Percentiles rank a stretch among this genome's conserved stretches.
phyloP scores from a whole-genome alignment of 1,284 basidiomycete species.

The Pseudozyma hubeiensis region DNA sequence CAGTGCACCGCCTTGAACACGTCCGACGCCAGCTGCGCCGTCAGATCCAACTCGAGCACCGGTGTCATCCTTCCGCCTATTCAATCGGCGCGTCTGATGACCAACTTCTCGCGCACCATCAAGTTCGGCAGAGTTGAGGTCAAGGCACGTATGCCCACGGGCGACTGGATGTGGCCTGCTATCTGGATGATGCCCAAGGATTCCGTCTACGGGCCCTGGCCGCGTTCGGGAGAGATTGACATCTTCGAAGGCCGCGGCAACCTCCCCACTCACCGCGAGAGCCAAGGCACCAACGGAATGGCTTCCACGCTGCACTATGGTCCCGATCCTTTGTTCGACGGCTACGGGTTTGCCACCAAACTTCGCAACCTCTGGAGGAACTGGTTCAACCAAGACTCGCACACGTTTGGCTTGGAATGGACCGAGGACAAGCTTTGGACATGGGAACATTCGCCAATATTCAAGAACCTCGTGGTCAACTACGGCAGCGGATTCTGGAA shows the following conservation, averaged over 20 bases:
- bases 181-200: constrained; percentile 85
- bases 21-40: constrained; percentile 71
- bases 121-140: constrained; percentile 86
- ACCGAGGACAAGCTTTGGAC: constrained; percentile 77
- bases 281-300: constrained; percentile 74
- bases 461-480: constrained; percentile 75
- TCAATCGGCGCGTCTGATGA: constrained; percentile 81
- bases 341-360: constrained; percentile 80
- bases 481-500: constrained; percentile 76
- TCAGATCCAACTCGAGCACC: constrained; percentile 69
- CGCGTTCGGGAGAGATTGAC: constrained; percentile 80
- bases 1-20: constrained; percentile 76
- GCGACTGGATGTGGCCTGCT: constrained; percentile 81
- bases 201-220: constrained; percentile 81
- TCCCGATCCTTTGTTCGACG: constrained; percentile 72
- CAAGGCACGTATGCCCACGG: constrained; percentile 78
- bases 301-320: constrained; percentile 88
- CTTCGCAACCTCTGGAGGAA: constrained; percentile 76
- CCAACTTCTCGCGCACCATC: constrained; percentile 75
- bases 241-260: constrained; percentile 75
- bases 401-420: constrained; percentile 86
- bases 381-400: constrained; percentile 78
- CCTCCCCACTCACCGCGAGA: constrained; percentile 75
- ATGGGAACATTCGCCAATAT: constrained; percentile 77
- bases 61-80: constrained; percentile 79